These are phyloP conservation scores for Nemania sp. DNA, from an alignment of 2,329 filamentous ascomycete genomes.

Conservation along the genomic window DNA sequence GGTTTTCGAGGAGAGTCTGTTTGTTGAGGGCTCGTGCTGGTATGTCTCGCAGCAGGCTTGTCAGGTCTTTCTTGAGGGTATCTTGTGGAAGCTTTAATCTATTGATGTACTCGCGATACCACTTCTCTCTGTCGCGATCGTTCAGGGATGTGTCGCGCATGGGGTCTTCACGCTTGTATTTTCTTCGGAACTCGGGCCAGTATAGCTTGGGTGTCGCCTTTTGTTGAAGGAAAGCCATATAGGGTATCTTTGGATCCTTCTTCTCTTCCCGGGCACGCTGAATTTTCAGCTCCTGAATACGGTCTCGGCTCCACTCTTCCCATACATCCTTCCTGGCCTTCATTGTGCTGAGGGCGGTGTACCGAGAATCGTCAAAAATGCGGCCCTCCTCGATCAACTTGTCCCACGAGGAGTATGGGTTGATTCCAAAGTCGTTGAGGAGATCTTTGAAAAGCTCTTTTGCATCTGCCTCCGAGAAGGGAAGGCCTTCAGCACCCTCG, in stretches of 20 bases:
- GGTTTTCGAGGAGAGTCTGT: conserved; percentile 55
- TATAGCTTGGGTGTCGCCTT: conserved; percentile 89
- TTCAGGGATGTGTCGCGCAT: conserved; percentile 75
- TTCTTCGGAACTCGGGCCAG: conserved; percentile 95
- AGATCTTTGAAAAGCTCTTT: conserved; percentile 81
- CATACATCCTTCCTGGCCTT: conserved; percentile 80
- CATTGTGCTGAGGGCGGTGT: conserved; percentile 81
- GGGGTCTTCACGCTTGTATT: conserved; percentile 77
- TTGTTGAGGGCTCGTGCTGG: conserved; percentile 63
- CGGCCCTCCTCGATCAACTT: conserved; percentile 80
- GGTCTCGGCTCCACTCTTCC: conserved; percentile 79
- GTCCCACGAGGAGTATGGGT: conserved; percentile 90
- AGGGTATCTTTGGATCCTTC: conserved; percentile 80
- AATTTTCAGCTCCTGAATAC: conserved; percentile 72
- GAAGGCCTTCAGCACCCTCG: conserved; percentile 71
- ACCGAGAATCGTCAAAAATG: conserved; percentile 83
- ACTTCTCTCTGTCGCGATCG: conserved; percentile 79
- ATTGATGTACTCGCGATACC: conserved; percentile 74
- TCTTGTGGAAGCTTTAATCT: conserved; percentile 67
- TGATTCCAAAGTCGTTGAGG: conserved; percentile 79
- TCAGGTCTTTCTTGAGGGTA: conserved; percentile 70
- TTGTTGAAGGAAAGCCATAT: conserved; percentile 77
- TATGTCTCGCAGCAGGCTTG: conserved; percentile 64
- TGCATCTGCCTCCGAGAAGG: conserved; percentile 75
- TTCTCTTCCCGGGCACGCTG: conserved; percentile 75